Conservation (phyloP, 164 flowering plant species). For the Vitis riparia region DNA sequence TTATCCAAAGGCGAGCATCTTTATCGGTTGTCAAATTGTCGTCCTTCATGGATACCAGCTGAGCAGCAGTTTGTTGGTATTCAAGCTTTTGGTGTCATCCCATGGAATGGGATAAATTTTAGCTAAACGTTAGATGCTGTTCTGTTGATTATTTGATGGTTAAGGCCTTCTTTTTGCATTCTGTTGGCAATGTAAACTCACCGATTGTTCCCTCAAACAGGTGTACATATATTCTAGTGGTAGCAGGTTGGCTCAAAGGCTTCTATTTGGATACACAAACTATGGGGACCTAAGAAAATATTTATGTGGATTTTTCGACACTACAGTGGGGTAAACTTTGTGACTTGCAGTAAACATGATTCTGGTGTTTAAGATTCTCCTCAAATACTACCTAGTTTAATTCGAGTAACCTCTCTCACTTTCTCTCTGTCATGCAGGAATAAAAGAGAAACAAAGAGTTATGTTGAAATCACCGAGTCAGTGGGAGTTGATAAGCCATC, state of each 20-base stretch:
- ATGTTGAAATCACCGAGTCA: slow-evolving; percentile 68
- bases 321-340: slow-evolving; percentile 70
- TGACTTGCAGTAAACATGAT: neutral
- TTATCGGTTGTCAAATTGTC: too few species aligned
- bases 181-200: too few species aligned
- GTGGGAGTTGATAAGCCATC: slow-evolving; percentile 85
- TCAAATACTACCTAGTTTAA: neutral
- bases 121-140: too few species aligned
- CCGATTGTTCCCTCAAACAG: slow-evolving; percentile 28
- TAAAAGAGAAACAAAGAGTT: slow-evolving; percentile 80
- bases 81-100: too few species aligned
- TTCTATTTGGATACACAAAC: slow-evolving; percentile 79
- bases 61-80: too few species aligned
- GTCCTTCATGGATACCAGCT: too few species aligned
- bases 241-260: slow-evolving; percentile 96
- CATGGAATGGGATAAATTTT: too few species aligned
- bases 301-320: slow-evolving; percentile 84
- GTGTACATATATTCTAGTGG: slow-evolving; percentile 98
- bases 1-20: too few species aligned
- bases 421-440: slow-evolving; percentile 41
- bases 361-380: neutral
- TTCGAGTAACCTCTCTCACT: neutral
- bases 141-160: too few species aligned
- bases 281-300: slow-evolving; percentile 90
- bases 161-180: too few species aligned